Percentiles rank a stretch among this genome's conserved stretches.
These are phyloP conservation scores for Cyanidioschyzon merolae DNA, from an alignment of 23 red algal genomes.

Conservation along the genomic window DNA sequence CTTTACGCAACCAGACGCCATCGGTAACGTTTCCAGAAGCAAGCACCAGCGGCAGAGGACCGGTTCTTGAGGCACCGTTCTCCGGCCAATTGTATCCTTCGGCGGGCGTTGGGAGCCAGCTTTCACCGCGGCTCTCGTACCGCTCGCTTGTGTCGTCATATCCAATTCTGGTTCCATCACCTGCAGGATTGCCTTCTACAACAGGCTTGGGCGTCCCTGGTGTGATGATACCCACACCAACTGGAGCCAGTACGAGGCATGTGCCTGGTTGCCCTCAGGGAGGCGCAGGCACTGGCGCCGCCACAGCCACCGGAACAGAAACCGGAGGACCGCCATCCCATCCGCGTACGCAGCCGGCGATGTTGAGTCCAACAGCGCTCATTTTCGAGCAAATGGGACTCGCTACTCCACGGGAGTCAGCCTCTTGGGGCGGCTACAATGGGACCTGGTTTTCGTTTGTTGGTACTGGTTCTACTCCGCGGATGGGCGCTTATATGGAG, in stretches of 20 bases:
- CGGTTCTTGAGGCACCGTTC: not conserved
- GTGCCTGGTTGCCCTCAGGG: not conserved
- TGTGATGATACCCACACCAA: not conserved
- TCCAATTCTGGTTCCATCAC: not conserved
- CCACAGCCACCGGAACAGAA: not conserved
- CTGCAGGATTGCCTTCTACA: too few species aligned
- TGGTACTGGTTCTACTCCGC: not conserved
- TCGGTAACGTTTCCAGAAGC: not conserved
- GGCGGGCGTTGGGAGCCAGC: not conserved
- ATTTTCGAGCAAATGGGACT: not conserved
- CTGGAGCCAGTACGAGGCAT: not conserved
- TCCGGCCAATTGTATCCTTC: not conserved
- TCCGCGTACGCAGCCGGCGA: not conserved
- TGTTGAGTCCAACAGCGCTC: not conserved
- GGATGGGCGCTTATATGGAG: not conserved
- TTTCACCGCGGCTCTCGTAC: not conserved
- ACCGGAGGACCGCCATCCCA: not conserved
- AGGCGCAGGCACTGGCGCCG: not conserved
- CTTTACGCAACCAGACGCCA: not conserved
- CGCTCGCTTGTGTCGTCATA: not conserved
- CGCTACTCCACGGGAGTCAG: not conserved
- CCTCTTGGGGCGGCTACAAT: not conserved
- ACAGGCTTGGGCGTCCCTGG: not conserved
- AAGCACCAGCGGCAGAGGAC: not conserved
- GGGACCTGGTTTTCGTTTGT: not conserved